Evolutionary conservation across 305 asterid genomes (phyloP).

Genomic region (Fraxinus latifolia): DNA sequence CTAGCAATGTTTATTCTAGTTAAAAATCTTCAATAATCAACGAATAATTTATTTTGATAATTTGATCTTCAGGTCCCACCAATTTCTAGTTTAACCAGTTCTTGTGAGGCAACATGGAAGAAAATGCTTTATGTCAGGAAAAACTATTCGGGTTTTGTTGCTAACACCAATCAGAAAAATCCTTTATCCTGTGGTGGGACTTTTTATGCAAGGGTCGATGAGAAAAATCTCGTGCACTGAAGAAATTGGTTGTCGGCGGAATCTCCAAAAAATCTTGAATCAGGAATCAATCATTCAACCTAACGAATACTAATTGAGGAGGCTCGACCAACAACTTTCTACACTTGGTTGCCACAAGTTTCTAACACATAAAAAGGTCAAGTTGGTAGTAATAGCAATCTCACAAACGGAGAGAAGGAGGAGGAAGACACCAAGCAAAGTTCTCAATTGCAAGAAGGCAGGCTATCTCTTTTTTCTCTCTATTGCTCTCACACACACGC

Average conservation of each 20-base stretch:
- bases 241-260: conserved; percentile 32
- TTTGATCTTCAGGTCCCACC: conserved; percentile 63
- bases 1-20: not conserved
- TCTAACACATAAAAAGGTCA: too few species aligned
- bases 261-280: too few species aligned
- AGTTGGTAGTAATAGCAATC: too few species aligned
- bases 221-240: conserved; percentile 43
- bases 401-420: too few species aligned
- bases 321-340: too few species aligned
- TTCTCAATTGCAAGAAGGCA: too few species aligned
- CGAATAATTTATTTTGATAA: not conserved
- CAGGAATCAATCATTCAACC: too few species aligned
- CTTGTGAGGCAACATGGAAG: conserved; percentile 61
- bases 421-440: too few species aligned
- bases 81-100: conserved; percentile 52
- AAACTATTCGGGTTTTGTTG: conserved; percentile 27
- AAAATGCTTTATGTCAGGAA: conserved; percentile 32
- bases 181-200: conserved; percentile 49
- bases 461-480: too few species aligned
- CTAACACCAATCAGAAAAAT: conserved; percentile 12
- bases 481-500: too few species aligned
- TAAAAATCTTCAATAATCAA: conserved; percentile 1
- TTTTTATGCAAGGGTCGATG: conserved; percentile 37
- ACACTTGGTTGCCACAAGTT: too few species aligned
- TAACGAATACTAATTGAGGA: too few species aligned